Percentiles rank a stretch among this genome's conserved stretches.
These are phyloP conservation scores for Rhizopogon vinicolor DNA, from an alignment of 768 basidiomycete genomes.

Conservation along the genomic window DNA sequence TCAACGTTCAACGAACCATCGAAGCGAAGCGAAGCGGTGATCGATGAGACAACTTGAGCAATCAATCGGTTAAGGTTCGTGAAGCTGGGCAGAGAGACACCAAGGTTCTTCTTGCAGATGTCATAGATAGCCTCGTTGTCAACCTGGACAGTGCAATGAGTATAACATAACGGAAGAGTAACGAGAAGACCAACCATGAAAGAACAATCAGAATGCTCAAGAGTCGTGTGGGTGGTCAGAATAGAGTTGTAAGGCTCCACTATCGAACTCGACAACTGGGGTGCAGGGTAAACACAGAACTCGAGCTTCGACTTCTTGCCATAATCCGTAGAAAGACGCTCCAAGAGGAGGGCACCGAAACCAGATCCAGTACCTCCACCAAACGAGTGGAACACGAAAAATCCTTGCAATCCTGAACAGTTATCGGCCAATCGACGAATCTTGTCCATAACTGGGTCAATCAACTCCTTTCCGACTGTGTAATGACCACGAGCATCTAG, in stretches of 20 bases:
- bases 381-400: constrained; percentile 99
- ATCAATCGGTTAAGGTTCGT: constrained; percentile 94
- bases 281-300: constrained; percentile 97
- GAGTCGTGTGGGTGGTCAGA: constrained; percentile 96
- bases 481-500: constrained; percentile 98
- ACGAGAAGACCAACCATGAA: constrained; percentile 72
- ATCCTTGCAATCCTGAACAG: constrained; percentile 97
- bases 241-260: constrained; percentile 99
- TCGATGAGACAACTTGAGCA: constrained; percentile 96
- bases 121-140: constrained; percentile 99
- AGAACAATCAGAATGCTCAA: constrained; percentile 99
- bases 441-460: constrained; percentile 96
- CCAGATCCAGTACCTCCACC: constrained; percentile 99
- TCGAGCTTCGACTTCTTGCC: constrained; percentile 99
- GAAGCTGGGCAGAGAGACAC: constrained; percentile 82
- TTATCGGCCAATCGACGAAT: constrained; percentile 96
- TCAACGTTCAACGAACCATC: constrained; percentile 98
- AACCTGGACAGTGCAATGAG: constrained; percentile 45
- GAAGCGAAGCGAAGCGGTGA: constrained; percentile 96
- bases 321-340: constrained; percentile 96
- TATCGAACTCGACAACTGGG: constrained; percentile 90
- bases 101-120: constrained; percentile 96
- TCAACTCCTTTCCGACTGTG: constrained; percentile 97
- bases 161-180: not conserved
- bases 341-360: constrained; percentile 95